Percentiles rank a stretch among this genome's conserved stretches.
Evolutionary conservation across 768 basidiomycete genomes (phyloP).

Genomic region (Lentinula boryana): DNA sequence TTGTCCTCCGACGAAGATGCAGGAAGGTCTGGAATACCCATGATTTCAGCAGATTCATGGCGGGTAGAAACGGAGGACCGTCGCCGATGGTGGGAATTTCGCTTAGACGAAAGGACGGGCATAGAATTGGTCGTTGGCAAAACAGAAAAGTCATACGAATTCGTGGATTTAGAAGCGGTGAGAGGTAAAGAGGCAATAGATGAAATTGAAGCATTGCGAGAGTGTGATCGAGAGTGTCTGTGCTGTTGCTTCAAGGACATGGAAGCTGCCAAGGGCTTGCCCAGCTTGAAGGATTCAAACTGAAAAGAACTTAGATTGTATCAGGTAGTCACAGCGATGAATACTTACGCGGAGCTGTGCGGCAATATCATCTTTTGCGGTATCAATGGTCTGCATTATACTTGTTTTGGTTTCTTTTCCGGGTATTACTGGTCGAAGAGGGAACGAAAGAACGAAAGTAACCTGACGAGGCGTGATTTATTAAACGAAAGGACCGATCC

Average conservation of each 20-base stretch:
- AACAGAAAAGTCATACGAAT: slow-evolving; percentile 19
- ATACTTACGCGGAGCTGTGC: slow-evolving; percentile 35
- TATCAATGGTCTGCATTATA: slow-evolving; percentile 19
- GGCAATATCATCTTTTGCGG: slow-evolving; percentile 27
- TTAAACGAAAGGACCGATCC: slow-evolving; percentile 30
- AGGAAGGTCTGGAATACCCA: slow-evolving; percentile 75
- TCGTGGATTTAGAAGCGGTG: slow-evolving; percentile 30
- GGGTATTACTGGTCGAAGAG: slow-evolving; percentile 9
- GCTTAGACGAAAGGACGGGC: slow-evolving; percentile 46
- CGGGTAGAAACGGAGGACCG: slow-evolving; percentile 87
- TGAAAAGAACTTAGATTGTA: slow-evolving; percentile 19
- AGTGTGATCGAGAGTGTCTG: slow-evolving; percentile 63
- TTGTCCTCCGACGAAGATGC: slow-evolving; percentile 57
- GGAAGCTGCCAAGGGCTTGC: slow-evolving; percentile 37
- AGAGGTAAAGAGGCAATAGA: slow-evolving; percentile 35
- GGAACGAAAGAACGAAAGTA: slow-evolving; percentile 24
- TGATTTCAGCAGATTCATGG: slow-evolving; percentile 84
- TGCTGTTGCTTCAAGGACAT: slow-evolving; percentile 28
- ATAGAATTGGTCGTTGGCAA: slow-evolving; percentile 30
- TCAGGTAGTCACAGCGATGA: slow-evolving; percentile 8
- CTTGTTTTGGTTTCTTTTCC: slow-evolving; percentile 8
- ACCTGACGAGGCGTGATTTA: slow-evolving; percentile 26
- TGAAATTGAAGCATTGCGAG: slow-evolving; percentile 59
- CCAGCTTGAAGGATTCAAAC: slow-evolving; percentile 74
- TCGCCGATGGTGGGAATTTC: slow-evolving; percentile 78